phyloP scores from a whole-genome alignment of 441 rosid genomes.

The Omphalea diandra region DNA sequence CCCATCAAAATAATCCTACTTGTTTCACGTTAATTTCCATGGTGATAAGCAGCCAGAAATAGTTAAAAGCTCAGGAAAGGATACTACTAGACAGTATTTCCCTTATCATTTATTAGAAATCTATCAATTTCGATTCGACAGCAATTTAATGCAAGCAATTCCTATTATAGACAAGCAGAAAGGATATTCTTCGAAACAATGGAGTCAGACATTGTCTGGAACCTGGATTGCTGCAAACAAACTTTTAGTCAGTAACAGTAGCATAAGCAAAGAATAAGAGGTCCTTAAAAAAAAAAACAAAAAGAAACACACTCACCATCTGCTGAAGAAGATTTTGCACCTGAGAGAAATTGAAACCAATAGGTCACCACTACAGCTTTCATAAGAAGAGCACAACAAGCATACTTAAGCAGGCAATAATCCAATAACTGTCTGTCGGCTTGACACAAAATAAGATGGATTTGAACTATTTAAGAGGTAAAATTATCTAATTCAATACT shows the following conservation, averaged over 20 bases:
- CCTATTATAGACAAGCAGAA: slow-evolving; percentile 17
- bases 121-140: background rate
- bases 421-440: background rate
- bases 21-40: slow-evolving; percentile 3
- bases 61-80: background rate
- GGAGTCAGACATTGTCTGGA: slow-evolving; percentile 75
- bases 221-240: slow-evolving; percentile 63
- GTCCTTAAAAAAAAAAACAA: too few relatives aligned
- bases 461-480: too few relatives aligned
- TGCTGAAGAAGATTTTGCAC: slow-evolving; percentile 75
- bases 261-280: slow-evolving; percentile 3
- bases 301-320: slow-evolving; percentile 56
- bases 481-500: background rate
- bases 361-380: slow-evolving; percentile 4
- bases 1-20: slow-evolving; percentile 1
- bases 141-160: background rate
- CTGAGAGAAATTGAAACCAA: slow-evolving; percentile 36
- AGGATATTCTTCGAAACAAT: slow-evolving; percentile 68
- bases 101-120: background rate
- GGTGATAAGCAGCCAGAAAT: background rate
- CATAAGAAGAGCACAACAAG: slow-evolving; percentile 1
- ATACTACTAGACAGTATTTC: background rate
- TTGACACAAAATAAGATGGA: background rate
- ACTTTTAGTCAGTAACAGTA: slow-evolving; percentile 20
- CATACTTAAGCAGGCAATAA: background rate